phyloP scores from a whole-genome alignment of 2,329 filamentous ascomycete genomes.

The Pseudocercospora macadamiae region DNA sequence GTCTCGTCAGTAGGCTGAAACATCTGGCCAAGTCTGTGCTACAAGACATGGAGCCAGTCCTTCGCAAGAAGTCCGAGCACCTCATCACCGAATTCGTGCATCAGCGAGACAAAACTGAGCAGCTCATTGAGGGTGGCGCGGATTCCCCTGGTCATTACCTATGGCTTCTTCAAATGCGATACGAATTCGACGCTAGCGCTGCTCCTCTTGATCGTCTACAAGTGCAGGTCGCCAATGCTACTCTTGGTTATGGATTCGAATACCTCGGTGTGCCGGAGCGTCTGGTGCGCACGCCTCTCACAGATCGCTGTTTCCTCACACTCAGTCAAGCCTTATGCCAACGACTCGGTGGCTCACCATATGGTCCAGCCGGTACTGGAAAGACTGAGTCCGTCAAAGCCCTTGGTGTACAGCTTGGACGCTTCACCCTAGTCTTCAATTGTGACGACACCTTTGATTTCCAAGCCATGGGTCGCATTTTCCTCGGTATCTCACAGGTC shows the following conservation, averaged over 20 bases:
- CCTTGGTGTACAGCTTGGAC: constrained; percentile 90
- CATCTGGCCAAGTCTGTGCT: constrained; percentile 87
- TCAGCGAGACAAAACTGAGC: constrained; percentile 90
- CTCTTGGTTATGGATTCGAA: constrained; percentile 94
- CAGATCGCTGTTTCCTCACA: constrained; percentile 96
- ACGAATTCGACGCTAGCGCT: constrained; percentile 81
- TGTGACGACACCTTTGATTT: constrained; percentile 99
- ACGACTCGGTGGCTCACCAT: constrained; percentile 92
- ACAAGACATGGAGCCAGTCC: constrained; percentile 81
- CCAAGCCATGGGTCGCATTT: constrained; percentile 99
- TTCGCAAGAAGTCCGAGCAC: constrained; percentile 96
- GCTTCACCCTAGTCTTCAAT: constrained; percentile 98
- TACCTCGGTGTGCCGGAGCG: constrained; percentile 96
- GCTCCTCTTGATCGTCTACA: constrained; percentile 80
- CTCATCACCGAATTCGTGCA: constrained; percentile 99
- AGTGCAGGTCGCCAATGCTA: constrained; percentile 96
- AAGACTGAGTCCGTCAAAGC: constrained; percentile 99
- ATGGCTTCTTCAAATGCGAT: constrained; percentile 97
- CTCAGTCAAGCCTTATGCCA: constrained; percentile 95
- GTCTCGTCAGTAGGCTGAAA: constrained; percentile 81
- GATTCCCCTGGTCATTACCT: constrained; percentile 77
- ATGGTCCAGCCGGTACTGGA: constrained; percentile 94
- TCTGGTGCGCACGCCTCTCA: constrained; percentile 93
- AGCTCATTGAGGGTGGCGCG: constrained; percentile 76
- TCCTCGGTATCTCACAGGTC: constrained; percentile 98